Evolutionary conservation across 129 eudicot species (phyloP).

Genomic region (Centaurea solstitialis): DNA sequence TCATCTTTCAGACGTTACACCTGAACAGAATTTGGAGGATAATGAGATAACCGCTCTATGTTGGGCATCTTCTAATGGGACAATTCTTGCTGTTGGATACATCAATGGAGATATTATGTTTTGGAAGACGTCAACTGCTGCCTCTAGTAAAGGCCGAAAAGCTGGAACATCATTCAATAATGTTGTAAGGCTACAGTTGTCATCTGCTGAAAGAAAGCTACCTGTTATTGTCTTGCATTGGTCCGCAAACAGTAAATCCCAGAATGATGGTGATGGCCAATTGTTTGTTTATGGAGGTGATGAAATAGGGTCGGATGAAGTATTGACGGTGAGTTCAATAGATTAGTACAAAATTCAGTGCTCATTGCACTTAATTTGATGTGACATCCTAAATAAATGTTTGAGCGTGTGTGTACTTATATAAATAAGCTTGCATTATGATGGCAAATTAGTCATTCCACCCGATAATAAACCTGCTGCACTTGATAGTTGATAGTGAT

Average conservation of each 20-base stretch:
- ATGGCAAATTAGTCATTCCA: neutral
- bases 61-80: constrained; percentile 91
- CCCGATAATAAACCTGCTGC: neutral
- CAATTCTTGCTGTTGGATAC: constrained; percentile 85
- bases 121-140: constrained; percentile 64
- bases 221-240: constrained; percentile 83
- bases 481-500: constrained; percentile 4
- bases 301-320: constrained; percentile 89
- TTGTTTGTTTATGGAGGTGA: constrained; percentile 84
- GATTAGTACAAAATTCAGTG: neutral
- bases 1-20: constrained; percentile 24
- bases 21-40: constrained; percentile 53
- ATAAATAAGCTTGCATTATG: neutral
- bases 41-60: constrained; percentile 93
- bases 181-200: constrained; percentile 80
- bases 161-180: constrained; percentile 45
- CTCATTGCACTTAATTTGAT: neutral
- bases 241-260: constrained; percentile 61
- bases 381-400: neutral
- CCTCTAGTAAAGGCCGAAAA: constrained; percentile 46
- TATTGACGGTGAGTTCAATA: constrained; percentile 58
- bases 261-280: constrained; percentile 60
- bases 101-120: constrained; percentile 89
- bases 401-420: neutral
- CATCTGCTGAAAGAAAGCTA: constrained; percentile 74